phyloP scores from a whole-genome alignment of 2,329 filamentous ascomycete species.

The Ceratocystis lukuohia region DNA sequence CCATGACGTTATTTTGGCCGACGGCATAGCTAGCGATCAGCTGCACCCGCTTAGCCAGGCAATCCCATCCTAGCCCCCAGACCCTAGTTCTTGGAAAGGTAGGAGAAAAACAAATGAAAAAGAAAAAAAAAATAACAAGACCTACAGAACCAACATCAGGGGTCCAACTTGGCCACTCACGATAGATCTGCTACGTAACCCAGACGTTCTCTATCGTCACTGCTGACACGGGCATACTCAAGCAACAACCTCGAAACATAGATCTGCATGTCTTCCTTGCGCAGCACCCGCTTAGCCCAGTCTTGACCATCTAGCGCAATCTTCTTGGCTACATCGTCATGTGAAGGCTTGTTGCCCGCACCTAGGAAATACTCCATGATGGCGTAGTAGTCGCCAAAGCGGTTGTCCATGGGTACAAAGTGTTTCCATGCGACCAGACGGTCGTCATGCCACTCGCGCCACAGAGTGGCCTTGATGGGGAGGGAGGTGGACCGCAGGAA shows the following conservation, averaged over 20 bases:
- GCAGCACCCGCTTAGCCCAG: constrained; percentile 55
- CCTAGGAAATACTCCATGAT: constrained; percentile 59
- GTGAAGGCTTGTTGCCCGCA: constrained; percentile 28
- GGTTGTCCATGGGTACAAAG: constrained; percentile 67
- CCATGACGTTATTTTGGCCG: constrained; percentile 1
- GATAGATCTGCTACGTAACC: constrained; percentile 41
- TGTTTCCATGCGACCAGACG: constrained; percentile 65
- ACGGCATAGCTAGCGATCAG: not conserved
- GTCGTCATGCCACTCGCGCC: constrained; percentile 68
- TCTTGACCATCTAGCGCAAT: constrained; percentile 53
- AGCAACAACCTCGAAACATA: constrained; percentile 53
- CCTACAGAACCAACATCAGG: not conserved
- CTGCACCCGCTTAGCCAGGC: not conserved
- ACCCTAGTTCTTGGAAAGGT: not conserved
- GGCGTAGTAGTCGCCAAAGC: constrained; percentile 57
- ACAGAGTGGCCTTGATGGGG: constrained; percentile 66
- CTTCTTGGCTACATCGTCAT: constrained; percentile 38
- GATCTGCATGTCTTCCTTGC: constrained; percentile 60
- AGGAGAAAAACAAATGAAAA: not conserved
- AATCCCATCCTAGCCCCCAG: not conserved
- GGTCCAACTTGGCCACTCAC: not conserved
- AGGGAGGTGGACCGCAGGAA: constrained; percentile 58
- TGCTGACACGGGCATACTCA: constrained; percentile 46
- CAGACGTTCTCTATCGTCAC: constrained; percentile 39
- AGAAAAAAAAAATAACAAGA: not conserved